Evolutionary conservation across 805 yeast species (phyloP).

Genomic region (Yarrowia sp.): DNA sequence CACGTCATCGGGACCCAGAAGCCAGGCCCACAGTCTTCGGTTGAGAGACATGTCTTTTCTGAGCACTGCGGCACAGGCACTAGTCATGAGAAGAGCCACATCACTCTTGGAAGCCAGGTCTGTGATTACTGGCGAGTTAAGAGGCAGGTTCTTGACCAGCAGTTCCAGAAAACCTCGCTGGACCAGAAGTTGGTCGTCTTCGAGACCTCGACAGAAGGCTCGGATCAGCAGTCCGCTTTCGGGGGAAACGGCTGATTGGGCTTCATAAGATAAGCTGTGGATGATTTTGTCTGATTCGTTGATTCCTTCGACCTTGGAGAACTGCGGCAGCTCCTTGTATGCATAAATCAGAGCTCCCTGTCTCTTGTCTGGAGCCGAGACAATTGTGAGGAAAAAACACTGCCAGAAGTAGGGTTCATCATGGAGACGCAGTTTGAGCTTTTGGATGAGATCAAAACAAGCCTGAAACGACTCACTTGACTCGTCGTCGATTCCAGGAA

Average conservation of each 20-base stretch:
- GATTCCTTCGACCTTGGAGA: conserved; percentile 33
- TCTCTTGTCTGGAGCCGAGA: conserved; percentile 74
- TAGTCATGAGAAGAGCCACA: conserved; percentile 53
- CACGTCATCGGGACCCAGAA: conserved; percentile 70
- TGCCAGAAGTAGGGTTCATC: conserved; percentile 87
- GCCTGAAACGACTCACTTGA: conserved; percentile 74
- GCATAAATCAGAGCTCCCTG: conserved; percentile 83
- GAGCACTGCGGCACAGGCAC: conserved; percentile 65
- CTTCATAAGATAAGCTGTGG: conserved; percentile 41
- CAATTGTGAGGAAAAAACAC: conserved; percentile 65
- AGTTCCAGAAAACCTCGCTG: conserved; percentile 88
- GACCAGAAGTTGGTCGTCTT: conserved; percentile 64
- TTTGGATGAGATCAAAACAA: conserved; percentile 57
- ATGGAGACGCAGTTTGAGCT: conserved; percentile 51
- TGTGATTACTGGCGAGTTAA: conserved; percentile 58
- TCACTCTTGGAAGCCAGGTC: conserved; percentile 50
- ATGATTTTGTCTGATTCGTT: conserved; percentile 13
- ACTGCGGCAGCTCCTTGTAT: conserved; percentile 58
- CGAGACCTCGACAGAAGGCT: conserved; percentile 67
- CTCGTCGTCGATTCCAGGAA: conserved; percentile 92
- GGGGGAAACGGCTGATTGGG: conserved; percentile 61
- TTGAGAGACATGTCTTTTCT: conserved; percentile 91
- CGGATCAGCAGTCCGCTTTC: conserved; percentile 76
- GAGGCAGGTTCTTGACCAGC: conserved; percentile 60
- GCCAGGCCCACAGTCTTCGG: conserved; percentile 90